Base-by-base conservation (phyloP, 768 basidiomycete genomes). In the Panaeolus cyanescens region DNA sequence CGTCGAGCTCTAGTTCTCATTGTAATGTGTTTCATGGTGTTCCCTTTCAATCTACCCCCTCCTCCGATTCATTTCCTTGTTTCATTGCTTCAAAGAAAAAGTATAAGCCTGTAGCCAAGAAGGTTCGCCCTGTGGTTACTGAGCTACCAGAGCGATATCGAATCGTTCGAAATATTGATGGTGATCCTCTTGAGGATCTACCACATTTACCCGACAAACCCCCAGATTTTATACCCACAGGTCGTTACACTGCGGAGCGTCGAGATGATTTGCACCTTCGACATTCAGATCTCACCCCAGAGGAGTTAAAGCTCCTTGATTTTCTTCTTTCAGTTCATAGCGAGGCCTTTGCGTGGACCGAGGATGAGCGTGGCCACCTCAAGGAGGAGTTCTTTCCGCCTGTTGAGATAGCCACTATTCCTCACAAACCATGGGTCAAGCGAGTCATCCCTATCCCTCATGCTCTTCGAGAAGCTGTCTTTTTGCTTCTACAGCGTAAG, bases 341-440 rank as follows among this genome's bases (percentile, higher is more conserved):
- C 28, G 61, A 56, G 5, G 56, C 40, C 0, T 58, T 67, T 10
- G 63, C 66, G 2, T 67, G 58, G 36, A 59, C 60, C 37, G 64
- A 67, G 4, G 30, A 32, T 1, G 65, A 67, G 55, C 39, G 60
- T 15, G 65, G 65, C 5, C 63, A 54, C 0, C 58, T 65, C 13
- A 63, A 62, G 15, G 60, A 64, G 22, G 60, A 59, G 0, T 70
- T 70, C 66, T 78, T 69, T 56, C 62, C 28, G 31, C 69, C 66
- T 0, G 70, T 72, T 32, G 68, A 71, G 0, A 74, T 76, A 22
- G 75, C 75, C 0, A 70, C 70, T 2, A 61, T 74, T 0, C 62
- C 68, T 5, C 80, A 81, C 54, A 62, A 58, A 0, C 80, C 79
- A 1, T 81, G 77, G 79, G 68, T 59, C 6, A 55, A 67, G 3